These are phyloP conservation scores for Lasiosphaeria ovina DNA, from an alignment of 495 filamentous ascomycete species.

Conservation along the genomic window DNA sequence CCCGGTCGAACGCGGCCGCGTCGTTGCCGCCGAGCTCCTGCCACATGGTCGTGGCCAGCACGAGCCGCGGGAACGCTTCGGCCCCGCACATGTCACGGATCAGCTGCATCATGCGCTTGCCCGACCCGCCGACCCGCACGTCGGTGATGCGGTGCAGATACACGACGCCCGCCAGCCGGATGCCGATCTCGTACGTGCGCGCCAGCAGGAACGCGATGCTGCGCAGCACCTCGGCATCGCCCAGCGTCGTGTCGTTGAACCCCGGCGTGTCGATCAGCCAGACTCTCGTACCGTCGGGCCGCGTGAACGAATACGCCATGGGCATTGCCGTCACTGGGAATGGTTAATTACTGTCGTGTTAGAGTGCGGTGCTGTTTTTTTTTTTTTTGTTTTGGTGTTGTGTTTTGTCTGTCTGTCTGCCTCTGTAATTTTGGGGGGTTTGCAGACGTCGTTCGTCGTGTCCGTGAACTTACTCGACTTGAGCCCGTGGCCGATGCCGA, in stretches of 20 bases:
- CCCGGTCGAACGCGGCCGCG: conserved; percentile 13
- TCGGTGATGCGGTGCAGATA: conserved; percentile 44
- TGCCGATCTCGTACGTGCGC: conserved; percentile 25
- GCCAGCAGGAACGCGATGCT: conserved; percentile 33
- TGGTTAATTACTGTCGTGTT: not conserved
- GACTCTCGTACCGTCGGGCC: conserved; percentile 9
- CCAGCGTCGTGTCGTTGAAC: conserved; percentile 36
- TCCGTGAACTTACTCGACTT: conserved; percentile 13
- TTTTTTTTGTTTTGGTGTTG: conserved; percentile 9
- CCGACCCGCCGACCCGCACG: conserved; percentile 31
- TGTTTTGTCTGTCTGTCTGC: not conserved
- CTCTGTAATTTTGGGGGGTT: no score
- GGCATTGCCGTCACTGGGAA: conserved; percentile 7
- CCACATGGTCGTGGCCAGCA: conserved; percentile 46
- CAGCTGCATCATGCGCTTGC: conserved; percentile 28
- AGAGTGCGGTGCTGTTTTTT: no score
- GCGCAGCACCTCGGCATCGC: conserved; percentile 35
- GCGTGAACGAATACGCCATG: conserved; percentile 10
- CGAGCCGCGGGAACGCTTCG: conserved; percentile 26
- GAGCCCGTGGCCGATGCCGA: conserved; percentile 12
- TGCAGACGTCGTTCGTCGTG: conserved; percentile 19
- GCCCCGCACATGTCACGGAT: conserved; percentile 38
- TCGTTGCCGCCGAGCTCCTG: conserved; percentile 5
- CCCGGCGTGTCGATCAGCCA: conserved; percentile 40
- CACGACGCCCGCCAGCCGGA: conserved; percentile 36